Evolutionary conservation across 257 asterid species (phyloP), one percentile per base, ranked within the genome.

Genomic region (Plantago elongata): DNA sequence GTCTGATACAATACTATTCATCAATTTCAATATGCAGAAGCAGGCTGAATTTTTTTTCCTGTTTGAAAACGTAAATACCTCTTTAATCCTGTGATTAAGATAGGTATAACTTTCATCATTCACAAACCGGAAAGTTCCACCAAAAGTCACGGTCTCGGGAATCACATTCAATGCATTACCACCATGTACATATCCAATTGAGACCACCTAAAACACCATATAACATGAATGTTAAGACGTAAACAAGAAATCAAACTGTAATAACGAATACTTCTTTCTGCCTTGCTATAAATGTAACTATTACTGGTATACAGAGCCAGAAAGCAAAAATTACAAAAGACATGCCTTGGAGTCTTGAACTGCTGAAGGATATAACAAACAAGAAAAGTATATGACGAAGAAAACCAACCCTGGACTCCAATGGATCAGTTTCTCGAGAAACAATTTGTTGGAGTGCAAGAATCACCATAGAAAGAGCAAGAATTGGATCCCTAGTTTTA

Each of bases 341-440:
- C 44, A 54, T 27, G 56, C 52, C 48, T 44, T 47, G 37, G n/a
- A 60, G 56, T 47, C 48, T 44, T 47, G 37, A 18, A 60, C 8
- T 27, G 43, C 34, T 44, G 17, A n/a, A 2, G 15, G 5, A 60
- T 7, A 22, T 43, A 43, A 38, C 48, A 27, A 62, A 38, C 48
- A 27, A 62, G 45, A 11, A 2, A 15, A 42, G n/a, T 62, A 51
- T 1, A 51, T 66, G 51, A 57, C 38, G 14, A 12, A 50, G 64
- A 49, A 7, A 68, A 27, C 13, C 59, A 63, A 90, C 98, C 80
- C 85, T 79, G 59, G 96, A 54, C 61, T 81, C 86, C 16, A 88
- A 75, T 63, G 96, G 96, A 71, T 90, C 84, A 12, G 91, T 88
- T 78, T 90, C 96, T 51, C 98, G 85, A 3, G 98, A 90, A 75